Conservation (phyloP, 2,329 filamentous ascomycete genomes). For the Exserohilum turcica region DNA sequence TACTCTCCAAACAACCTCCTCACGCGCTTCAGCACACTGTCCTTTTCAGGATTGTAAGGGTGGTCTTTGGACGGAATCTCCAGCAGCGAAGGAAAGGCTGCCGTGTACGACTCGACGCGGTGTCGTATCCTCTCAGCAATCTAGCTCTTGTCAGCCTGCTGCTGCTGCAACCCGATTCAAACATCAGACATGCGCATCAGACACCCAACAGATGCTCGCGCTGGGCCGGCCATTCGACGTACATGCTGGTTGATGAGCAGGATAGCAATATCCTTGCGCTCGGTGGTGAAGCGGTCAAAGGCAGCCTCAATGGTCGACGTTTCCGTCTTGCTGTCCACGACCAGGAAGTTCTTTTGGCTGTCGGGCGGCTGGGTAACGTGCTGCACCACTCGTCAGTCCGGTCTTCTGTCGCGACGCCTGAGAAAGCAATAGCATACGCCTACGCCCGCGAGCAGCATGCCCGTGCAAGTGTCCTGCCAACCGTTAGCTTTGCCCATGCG, state of each 20-base stretch:
- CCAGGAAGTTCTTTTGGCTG: constrained; percentile 95
- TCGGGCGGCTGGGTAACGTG: constrained; percentile 90
- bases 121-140: constrained; percentile 92
- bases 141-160: constrained; percentile 54
- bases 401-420: not conserved
- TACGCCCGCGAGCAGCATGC: constrained; percentile 91
- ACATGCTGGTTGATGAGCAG: constrained; percentile 98
- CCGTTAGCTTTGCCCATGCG: constrained; percentile 19
- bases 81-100: constrained; percentile 92
- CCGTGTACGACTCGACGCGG: constrained; percentile 87
- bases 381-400: constrained; percentile 54
- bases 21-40: constrained; percentile 92
- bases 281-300: constrained; percentile 85
- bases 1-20: constrained; percentile 74
- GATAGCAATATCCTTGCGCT: constrained; percentile 96
- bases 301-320: constrained; percentile 83
- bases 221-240: constrained; percentile 31
- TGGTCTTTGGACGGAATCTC: constrained; percentile 99
- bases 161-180: not conserved
- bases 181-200: not conserved
- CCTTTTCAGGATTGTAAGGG: constrained; percentile 98
- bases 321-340: constrained; percentile 94
- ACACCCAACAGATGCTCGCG: not conserved
- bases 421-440: constrained; percentile 66
- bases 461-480: constrained; percentile 87